Conservation (phyloP, 768 basidiomycete genomes). For the Collybiopsis luxurians region DNA sequence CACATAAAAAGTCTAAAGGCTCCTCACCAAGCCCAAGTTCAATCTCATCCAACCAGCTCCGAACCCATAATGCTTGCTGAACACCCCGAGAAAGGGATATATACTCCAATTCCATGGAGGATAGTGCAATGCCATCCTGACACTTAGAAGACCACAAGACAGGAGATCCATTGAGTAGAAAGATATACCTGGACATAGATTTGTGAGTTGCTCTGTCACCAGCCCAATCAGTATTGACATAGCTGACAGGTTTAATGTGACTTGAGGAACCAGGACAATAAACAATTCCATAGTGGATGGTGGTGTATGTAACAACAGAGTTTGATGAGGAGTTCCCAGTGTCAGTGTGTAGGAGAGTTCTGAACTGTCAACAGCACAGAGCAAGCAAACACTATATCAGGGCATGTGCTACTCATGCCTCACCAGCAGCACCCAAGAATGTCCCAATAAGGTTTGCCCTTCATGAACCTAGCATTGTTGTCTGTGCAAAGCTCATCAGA, state of each 20-base stretch:
- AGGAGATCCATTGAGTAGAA: constrained; percentile 23
- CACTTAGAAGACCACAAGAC: constrained; percentile 28
- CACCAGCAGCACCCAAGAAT: not conserved
- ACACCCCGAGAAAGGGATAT: constrained; percentile 26
- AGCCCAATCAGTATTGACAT: not conserved
- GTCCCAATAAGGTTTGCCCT: too few relatives aligned
- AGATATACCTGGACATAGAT: constrained; percentile 26
- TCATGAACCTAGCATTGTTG: not conserved
- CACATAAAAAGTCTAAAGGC: not conserved
- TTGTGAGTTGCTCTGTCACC: not conserved
- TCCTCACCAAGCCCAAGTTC: not conserved
- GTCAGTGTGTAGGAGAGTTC: not conserved
- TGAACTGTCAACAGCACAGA: not conserved
- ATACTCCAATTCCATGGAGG: constrained; percentile 24
- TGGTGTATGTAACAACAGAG: not conserved
- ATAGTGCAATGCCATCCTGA: constrained; percentile 20
- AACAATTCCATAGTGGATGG: not conserved
- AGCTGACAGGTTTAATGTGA: not conserved
- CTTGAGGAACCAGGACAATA: not conserved
- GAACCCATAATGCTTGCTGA: constrained; percentile 30
- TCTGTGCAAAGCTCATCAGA: not conserved
- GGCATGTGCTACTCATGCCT: not conserved
- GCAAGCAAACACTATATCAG: not conserved
- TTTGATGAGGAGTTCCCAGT: not conserved
- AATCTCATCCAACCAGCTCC: constrained; percentile 22